These are phyloP conservation scores for Russula lepida DNA, from an alignment of 768 basidiomycete species.

Conservation along the genomic window DNA sequence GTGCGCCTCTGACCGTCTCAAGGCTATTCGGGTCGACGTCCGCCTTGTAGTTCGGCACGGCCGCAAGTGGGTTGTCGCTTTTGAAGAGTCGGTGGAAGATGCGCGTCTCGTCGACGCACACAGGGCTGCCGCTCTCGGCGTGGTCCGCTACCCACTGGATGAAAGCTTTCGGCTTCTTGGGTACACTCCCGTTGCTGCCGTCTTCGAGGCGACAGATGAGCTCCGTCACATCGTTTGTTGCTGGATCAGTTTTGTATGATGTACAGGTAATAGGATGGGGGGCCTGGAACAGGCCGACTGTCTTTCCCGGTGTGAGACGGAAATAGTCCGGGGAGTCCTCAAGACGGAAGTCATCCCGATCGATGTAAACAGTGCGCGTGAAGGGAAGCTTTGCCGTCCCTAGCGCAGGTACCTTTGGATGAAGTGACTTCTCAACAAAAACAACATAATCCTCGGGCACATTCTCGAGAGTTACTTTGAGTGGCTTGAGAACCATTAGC, in stretches of 20 bases:
- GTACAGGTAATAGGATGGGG: conserved; percentile 89
- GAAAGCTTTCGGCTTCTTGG: conserved; percentile 83
- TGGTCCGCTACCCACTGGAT: conserved; percentile 98
- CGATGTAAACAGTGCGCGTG: conserved; percentile 86
- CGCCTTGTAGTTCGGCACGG: conserved; percentile 63
- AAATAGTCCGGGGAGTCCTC: conserved; percentile 94
- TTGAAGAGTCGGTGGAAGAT: conserved; percentile 93
- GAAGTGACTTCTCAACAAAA: conserved; percentile 83
- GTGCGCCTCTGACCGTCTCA: conserved; percentile 68
- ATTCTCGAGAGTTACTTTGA: conserved; percentile 90
- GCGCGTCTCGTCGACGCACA: conserved; percentile 80
- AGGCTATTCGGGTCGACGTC: conserved; percentile 81
- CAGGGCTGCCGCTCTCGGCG: conserved; percentile 66
- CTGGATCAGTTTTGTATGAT: conserved; percentile 72
- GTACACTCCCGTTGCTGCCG: conserved; percentile 33
- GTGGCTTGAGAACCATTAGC: conserved; percentile 82
- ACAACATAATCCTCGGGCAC: conserved; percentile 76
- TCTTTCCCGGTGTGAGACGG: conserved; percentile 95
- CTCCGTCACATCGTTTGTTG: conserved; percentile 66
- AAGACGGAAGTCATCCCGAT: conserved; percentile 85
- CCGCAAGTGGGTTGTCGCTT: conserved; percentile 73
- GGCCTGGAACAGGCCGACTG: conserved; percentile 91
- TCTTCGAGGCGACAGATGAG: conserved; percentile 75
- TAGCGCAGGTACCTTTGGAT: conserved; percentile 86
- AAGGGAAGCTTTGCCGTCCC: conserved; percentile 79